Evolutionary conservation across 2,329 filamentous ascomycete species (phyloP), one percentile per base, ranked within the genome.

Genomic region (Talaromyces sp.): DNA sequence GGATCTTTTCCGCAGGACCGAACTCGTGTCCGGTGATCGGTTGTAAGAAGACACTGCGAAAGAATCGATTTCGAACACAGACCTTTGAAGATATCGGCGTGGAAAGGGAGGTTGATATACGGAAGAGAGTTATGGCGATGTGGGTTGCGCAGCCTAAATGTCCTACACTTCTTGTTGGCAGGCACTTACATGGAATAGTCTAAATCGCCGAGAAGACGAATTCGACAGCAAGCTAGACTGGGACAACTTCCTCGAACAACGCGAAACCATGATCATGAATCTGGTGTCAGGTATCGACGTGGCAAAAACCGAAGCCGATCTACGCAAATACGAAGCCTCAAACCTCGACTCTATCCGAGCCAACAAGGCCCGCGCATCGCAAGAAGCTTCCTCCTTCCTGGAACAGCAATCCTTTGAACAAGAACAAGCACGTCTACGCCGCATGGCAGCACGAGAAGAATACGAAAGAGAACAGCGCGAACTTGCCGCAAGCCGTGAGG

Each of bases 231-330:
- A 97, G 67, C 82, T 86, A 51, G 90, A 89, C 74, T 99, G 89
- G 82, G 97, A 99, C 79, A 89, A 97, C 77, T 97, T 98, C 80
- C 87, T 99, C 13, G 92, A 98, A 78, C 89, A 91, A 74, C 92
- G 97, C 45, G 95, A 99, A 81, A 88, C 90, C 69, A 86, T 97
- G 68, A 93, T 93, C 1, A 93, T 93, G 79, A 94, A 97, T 74
- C 84, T 99, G 10, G 89, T 97, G 62, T 84, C 88, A 69, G 88
- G 89, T 49, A 84, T 82, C 51, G 88, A 93, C 66, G 84, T 89
- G 0, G 86, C 88, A n/a, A 86, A 84, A 65, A 88, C 85, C 2
- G 83, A 87, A 72, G 77, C 79, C 49, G 81, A 84, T 62, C 79
- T 93, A n/a, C 79, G 83, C 59, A 80, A 85, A 67, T 97, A 93